Evolutionary conservation across 2,329 filamentous ascomycete genomes (phyloP), one percentile per base, ranked within the genome.

Genomic region (Penicillium sp.): DNA sequence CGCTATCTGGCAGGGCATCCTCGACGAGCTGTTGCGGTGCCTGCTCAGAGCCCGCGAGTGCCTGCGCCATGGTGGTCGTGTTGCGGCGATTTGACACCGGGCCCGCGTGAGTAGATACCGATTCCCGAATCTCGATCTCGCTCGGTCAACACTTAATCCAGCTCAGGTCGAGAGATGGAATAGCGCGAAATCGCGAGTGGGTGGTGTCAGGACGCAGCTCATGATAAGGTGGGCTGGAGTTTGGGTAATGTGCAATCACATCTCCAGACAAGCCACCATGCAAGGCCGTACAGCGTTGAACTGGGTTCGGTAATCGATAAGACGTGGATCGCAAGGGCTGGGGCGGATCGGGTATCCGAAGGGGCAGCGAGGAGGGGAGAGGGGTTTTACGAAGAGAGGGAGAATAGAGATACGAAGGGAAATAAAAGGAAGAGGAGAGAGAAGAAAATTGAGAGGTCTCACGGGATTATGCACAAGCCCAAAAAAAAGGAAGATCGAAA

Each of bases 201-300:
- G 64, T 66, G 59, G 65, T 64, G 68, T 65, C 68, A 67, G 67
- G 65, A 66, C 66, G 67, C 66, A 67, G 69, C 65, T 65, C 74
- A 77, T 77, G 68, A 75, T 76, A 75, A 70, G 68, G 65, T 50
- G 63, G 60, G 64, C 57, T 68, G 65, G 62, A 61, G 19, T 47
- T 49, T 33, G 33, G 30, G 42, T 17, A 56, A 38, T 45, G 28
- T 56, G 53, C 59, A 64, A 65, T 66, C 61, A 72, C 66, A 67
- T 63, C 69, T 68, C 67, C 65, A 63, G 65, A 63, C 53, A 65
- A 70, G 63, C 68, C 63, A 70, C 66, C 65, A 72, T 68, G 61
- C 66, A 67, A 73, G 66, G 68, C 68, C 69, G 70, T 70, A 58
- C 63, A 70, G 69, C 35, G 59, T 67, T 67, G 55, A 49, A 61